Evolutionary conservation across 2,329 filamentous ascomycete species (phyloP).

Genomic region (Hyphodiscus sp.): DNA sequence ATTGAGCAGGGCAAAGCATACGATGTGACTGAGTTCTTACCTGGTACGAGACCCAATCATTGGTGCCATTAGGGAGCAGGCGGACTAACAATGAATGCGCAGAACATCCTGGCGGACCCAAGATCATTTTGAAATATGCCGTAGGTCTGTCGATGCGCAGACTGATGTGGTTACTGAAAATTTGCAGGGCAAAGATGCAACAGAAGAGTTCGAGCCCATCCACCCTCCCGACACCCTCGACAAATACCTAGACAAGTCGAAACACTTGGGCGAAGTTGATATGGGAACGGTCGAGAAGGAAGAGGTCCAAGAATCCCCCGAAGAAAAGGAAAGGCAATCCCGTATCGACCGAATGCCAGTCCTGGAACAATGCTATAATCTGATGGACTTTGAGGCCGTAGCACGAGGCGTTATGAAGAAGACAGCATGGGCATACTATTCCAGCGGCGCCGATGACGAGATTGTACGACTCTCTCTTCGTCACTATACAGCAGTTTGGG

Average conservation of each 20-base stretch:
- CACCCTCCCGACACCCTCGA: conserved; percentile 82
- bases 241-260: conserved; percentile 75
- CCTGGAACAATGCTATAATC: conserved; percentile 83
- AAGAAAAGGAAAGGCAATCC: conserved; percentile 68
- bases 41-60: conserved; percentile 42
- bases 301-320: conserved; percentile 60
- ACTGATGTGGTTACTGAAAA: background rate
- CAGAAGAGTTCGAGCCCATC: conserved; percentile 86
- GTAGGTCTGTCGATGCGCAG: conserved; percentile 32
- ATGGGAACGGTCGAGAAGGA: conserved; percentile 70
- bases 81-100: background rate
- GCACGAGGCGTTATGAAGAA: conserved; percentile 90
- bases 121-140: conserved; percentile 95
- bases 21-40: conserved; percentile 85
- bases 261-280: conserved; percentile 85
- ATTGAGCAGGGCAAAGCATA: conserved; percentile 64
- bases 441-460: conserved; percentile 83
- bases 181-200: conserved; percentile 72
- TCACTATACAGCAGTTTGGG: background rate
- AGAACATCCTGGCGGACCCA: conserved; percentile 84
- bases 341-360: conserved; percentile 69
- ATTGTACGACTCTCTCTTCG: conserved; percentile 50
- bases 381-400: conserved; percentile 93
- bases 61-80: background rate
- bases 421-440: conserved; percentile 96